Evolutionary conservation across 2,329 filamentous ascomycete genomes (phyloP), one percentile per base, ranked within the genome.

Genomic region (Fusarium sp.): DNA sequence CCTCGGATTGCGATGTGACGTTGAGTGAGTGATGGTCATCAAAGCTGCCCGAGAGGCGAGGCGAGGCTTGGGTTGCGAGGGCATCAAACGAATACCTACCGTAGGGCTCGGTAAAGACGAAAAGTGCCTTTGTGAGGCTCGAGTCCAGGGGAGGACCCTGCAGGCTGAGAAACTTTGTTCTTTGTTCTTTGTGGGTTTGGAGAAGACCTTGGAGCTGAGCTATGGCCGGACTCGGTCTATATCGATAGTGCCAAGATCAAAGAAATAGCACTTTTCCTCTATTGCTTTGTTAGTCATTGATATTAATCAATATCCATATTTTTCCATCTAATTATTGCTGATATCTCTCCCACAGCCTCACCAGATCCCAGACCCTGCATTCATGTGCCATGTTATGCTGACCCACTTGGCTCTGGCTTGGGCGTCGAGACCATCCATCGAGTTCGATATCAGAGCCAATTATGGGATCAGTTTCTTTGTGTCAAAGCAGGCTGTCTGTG

Each of bases 381-480:
- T 40, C 38, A 67, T 56, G 44, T 58, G 44, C 51, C 42, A 59
- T 52, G 61, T 68, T 58, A 19, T 39, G 54, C 53, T 28, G 50
- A 57, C 65, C 68, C 68, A 70, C 68, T 68, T 70, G 61, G 68
- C 42, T 57, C 50, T 58, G 47, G 51, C 39, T 70, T 69, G 50
- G 65, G 67, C 63, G 61, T 55, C 58, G 53, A 68, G 49, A 41
- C 34, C 28, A 32, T 19, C 40, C 44, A 49, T 29, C 35, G 43
- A 36, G 43, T 48, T 24, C 42, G 52, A 42, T 42, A 53, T 55
- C 47, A 35, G 47, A 45, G 28, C 26, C 34, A 53, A 36, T 55
- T 41, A 36, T 41, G 38, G 19, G 31, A 15, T 36, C 38, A 36
- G 41, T 48, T 49, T 56, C 39, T 61, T 44, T 62, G 38, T 38